These are phyloP conservation scores for Incumbomyces lentus DNA, from an alignment of 2,329 filamentous ascomycete genomes.

Conservation along the genomic window DNA sequence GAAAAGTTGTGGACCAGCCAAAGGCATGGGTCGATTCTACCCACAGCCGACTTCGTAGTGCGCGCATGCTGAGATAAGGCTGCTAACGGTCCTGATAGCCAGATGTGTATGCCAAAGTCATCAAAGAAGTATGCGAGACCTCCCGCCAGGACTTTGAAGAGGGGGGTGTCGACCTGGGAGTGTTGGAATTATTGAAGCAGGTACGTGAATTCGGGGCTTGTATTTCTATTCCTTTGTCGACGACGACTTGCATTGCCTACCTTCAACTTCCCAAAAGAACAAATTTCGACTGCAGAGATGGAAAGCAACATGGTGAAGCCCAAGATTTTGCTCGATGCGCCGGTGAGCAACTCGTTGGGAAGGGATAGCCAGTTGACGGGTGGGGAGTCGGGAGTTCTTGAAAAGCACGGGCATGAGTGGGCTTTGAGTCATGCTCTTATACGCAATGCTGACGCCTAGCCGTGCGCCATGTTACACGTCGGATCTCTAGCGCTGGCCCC, in stretches of 20 bases:
- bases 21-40: neutral
- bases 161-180: conserved; percentile 77
- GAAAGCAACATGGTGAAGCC: too few species aligned
- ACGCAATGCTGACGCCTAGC: conserved; percentile 17
- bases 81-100: conserved; percentile 41
- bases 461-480: conserved; percentile 5
- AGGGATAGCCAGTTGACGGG: conserved; percentile 5
- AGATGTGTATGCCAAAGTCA: conserved; percentile 77
- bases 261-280: neutral
- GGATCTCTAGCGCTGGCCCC: neutral
- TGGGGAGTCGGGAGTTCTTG: conserved; percentile 20
- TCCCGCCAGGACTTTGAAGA: conserved; percentile 96
- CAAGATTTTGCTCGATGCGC: neutral
- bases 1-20: neutral
- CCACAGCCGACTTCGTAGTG: neutral
- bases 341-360: conserved; percentile 5
- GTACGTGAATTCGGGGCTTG: conserved; percentile 45
- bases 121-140: conserved; percentile 81
- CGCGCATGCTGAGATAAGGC: neutral
- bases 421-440: conserved; percentile 22
- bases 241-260: neutral
- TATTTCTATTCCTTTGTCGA: neutral
- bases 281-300: neutral
- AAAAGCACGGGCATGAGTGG: conserved; percentile 11
- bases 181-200: conserved; percentile 75